These are phyloP conservation scores for Rhizophagus clarus DNA, from an alignment of 192 early-diverging fungal genomes.

Conservation along the genomic window DNA sequence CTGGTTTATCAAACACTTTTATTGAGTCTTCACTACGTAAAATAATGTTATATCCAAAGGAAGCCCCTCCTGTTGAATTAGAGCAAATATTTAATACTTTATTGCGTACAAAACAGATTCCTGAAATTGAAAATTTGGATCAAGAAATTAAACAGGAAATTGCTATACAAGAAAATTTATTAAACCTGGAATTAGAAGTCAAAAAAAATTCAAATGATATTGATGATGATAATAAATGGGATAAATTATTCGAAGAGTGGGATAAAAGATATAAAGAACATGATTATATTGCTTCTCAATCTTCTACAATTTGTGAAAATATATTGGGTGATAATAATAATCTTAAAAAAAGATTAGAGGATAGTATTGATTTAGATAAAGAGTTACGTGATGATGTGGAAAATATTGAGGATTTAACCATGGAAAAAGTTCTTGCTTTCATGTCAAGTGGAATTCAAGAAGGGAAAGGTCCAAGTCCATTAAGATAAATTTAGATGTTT, in stretches of 20 bases:
- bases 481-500: background rate
- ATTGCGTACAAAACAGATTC: constrained; percentile 25
- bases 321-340: constrained; percentile 6
- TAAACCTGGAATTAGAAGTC: background rate
- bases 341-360: constrained; percentile 2
- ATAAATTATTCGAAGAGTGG: constrained; percentile 26
- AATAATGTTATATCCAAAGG: constrained; percentile 15
- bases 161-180: constrained; percentile 20
- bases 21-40: constrained; percentile 19
- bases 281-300: background rate
- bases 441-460: constrained; percentile 27
- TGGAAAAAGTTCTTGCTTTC: constrained; percentile 15
- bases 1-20: constrained; percentile 19
- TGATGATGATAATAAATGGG: constrained; percentile 26
- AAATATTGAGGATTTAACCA: background rate
- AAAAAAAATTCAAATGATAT: constrained; percentile 2
- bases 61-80: constrained; percentile 7
- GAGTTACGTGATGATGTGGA: background rate
- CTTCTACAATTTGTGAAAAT: background rate
- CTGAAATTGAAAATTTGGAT: constrained; percentile 20
- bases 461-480: constrained; percentile 9
- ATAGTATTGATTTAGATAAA: background rate
- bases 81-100: constrained; percentile 13
- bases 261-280: constrained; percentile 20
- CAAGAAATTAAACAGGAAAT: constrained; percentile 1